A percentile compares a stretch with the other conserved stretches of the same genome.
phyloP scores from a whole-genome alignment of 805 yeast species.

The Kluyveromyces starmeri region DNA sequence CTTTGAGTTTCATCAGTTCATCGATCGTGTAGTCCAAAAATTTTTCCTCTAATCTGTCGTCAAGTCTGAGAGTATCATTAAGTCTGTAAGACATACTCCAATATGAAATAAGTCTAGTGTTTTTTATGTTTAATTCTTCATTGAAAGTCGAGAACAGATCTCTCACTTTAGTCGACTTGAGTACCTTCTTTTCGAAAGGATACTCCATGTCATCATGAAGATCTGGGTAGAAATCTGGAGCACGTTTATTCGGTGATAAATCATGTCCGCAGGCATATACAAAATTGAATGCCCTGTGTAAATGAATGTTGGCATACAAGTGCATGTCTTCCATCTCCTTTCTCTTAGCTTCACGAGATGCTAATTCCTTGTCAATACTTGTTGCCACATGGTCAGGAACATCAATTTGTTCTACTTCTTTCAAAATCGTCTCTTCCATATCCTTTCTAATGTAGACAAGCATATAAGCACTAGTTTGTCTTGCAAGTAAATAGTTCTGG shows the following conservation, averaged over 20 bases:
- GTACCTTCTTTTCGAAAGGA: conserved; percentile 43
- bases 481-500: conserved; percentile 54
- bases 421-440: conserved; percentile 48
- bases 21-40: conserved; percentile 37
- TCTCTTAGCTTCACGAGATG: conserved; percentile 42
- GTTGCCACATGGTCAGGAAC: conserved; percentile 63
- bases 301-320: conserved; percentile 46
- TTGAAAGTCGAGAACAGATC: conserved; percentile 45
- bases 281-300: conserved; percentile 48
- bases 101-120: conserved; percentile 38
- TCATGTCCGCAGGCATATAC: conserved; percentile 65
- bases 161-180: conserved; percentile 46
- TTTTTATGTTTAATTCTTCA: conserved; percentile 33
- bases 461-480: conserved; percentile 96
- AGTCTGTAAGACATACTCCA: conserved; percentile 61
- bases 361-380: conserved; percentile 55
- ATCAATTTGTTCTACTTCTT: conserved; percentile 43
- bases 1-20: conserved; percentile 39
- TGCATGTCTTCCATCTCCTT: conserved; percentile 68
- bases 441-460: conserved; percentile 77
- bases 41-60: conserved; percentile 29
- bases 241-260: conserved; percentile 52
- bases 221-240: conserved; percentile 40
- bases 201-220: conserved; percentile 36
- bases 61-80: conserved; percentile 64